These are phyloP conservation scores for Leccinum olivaceopallidum DNA, from an alignment of 768 basidiomycete species.

Conservation along the genomic window DNA sequence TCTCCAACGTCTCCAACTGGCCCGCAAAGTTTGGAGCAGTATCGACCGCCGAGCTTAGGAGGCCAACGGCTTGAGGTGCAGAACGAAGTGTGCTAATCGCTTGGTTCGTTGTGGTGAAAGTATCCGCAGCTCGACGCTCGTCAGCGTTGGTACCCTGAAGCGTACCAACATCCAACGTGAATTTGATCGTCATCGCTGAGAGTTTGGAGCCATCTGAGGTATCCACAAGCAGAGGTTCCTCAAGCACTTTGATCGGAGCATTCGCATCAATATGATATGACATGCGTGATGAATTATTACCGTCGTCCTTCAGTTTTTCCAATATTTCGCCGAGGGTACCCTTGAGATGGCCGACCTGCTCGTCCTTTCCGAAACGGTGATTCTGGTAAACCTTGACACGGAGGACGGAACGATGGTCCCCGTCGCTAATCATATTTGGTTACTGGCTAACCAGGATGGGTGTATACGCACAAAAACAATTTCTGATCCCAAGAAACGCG, in stretches of 20 bases:
- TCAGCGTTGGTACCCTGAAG: neutral
- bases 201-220: neutral
- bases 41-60: neutral
- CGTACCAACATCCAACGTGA: neutral
- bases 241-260: neutral
- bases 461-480: neutral
- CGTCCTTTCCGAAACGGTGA: neutral
- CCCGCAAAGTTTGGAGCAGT: neutral
- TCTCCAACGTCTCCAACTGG: neutral
- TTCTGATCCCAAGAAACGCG: neutral
- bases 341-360: neutral
- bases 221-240: neutral
- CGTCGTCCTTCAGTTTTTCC: neutral
- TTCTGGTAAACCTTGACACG: neutral
- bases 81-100: neutral
- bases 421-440: neutral
- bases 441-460: neutral
- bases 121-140: neutral
- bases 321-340: neutral
- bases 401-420: neutral
- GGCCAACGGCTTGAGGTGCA: neutral
- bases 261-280: neutral
- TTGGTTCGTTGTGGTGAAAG: neutral
- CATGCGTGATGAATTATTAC: neutral
- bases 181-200: neutral